Base-by-base conservation (phyloP, 1,139 yeast species). In the Blastobotrys ciferrii region DNA sequence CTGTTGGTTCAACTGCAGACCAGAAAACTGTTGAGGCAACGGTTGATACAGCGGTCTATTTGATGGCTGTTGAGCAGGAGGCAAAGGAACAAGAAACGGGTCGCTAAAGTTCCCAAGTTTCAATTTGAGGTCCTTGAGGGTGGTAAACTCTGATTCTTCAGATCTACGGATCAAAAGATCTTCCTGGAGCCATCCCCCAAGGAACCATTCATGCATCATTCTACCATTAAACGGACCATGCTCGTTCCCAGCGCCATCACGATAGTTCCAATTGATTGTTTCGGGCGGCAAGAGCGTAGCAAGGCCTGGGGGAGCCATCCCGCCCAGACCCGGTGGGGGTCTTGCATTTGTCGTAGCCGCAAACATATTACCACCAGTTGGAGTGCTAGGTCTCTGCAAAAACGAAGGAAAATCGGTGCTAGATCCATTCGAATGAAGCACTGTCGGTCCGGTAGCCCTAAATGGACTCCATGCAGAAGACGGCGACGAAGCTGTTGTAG, bases 191-290 rank as follows among this genome's bases (percentile, higher is more conserved):
- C 84, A 86, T 1, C 83, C 82, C 30, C 77, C 78, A 4, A 75
- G 64, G 53, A 77, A 78, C 96, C 96, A 87, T 46, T 74, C 80
- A 56, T 87, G 94, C 96, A 87, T 87, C 70, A 77, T 68, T 23
- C 71, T 68, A 1, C 94, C 89, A 46, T 74, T 74, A 63, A 87
- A 87, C 2, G 96, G 95, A 19, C 96, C 96, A 61, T 86, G 95
- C 53, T 81, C 83, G 47, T 69, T 75, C 1, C 87, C 87, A 42
- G 76, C 67, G 0, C 87, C 82, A 62, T 87, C 96, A 50, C 82
- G 70, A 61, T 87, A 87, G 52, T 68, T 72, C 96, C 96, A 87
- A 49, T 75, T 71, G 57, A 82, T 74, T 46, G 72, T 67, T 18
- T 70, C 76, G 0, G 79, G 74, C 14, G 66, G 55, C 3, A 68